Evolutionary conservation across 345 rosid genomes (phyloP).

Genomic region (Jatropha curcas): DNA sequence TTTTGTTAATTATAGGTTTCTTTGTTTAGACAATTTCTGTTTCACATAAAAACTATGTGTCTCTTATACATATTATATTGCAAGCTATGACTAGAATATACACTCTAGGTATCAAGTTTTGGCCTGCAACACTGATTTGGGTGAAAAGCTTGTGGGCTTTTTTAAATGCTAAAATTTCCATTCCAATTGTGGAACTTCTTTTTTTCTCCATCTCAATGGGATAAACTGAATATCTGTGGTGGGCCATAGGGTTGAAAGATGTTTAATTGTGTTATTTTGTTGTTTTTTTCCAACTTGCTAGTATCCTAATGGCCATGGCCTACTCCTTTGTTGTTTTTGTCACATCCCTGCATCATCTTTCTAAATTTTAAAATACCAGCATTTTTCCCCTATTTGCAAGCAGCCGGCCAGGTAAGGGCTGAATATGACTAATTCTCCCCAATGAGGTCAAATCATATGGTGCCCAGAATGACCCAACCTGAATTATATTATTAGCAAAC

Average conservation of each 20-base stretch:
- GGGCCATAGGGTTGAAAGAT: neutral
- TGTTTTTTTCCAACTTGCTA: slow-evolving; percentile 1
- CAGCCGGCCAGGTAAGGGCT: neutral
- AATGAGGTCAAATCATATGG: neutral
- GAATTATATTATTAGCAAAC: neutral
- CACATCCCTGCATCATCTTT: neutral
- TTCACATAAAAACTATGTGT: neutral
- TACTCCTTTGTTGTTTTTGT: neutral
- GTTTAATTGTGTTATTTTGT: neutral
- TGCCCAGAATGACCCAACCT: neutral
- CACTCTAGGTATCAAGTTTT: neutral
- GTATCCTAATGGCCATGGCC: neutral
- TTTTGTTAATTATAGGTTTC: neutral
- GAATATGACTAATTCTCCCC: neutral
- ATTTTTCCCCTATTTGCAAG: neutral
- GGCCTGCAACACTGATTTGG: too few species aligned
- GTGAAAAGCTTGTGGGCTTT: neutral
- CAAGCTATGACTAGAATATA: neutral
- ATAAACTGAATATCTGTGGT: neutral
- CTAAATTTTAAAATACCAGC: neutral
- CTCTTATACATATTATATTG: neutral
- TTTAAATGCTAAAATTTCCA: neutral
- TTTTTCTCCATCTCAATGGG: neutral
- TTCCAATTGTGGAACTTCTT: neutral
- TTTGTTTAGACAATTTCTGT: neutral